Conservation (phyloP, 1,139 yeast genomes). For the Debaryomycetaceae sp. region DNA sequence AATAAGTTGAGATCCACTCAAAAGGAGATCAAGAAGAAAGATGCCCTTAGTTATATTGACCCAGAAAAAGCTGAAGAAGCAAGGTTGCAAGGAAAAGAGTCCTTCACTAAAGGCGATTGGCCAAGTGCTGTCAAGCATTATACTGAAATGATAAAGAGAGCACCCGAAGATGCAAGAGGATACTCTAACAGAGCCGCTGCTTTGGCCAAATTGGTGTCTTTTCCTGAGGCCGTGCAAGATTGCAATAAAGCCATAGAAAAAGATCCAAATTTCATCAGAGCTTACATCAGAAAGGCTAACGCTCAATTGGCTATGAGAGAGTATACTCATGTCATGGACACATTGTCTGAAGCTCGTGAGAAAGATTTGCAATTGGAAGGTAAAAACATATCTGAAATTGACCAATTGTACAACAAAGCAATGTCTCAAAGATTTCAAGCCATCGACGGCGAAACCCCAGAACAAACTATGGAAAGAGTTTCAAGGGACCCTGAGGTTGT, state of each 20-base stretch:
- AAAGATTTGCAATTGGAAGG: constrained; percentile 60
- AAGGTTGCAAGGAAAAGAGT: constrained; percentile 86
- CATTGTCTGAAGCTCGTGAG: constrained; percentile 73
- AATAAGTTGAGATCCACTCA: constrained; percentile 85
- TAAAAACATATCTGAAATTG: constrained; percentile 72
- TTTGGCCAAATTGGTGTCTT: constrained; percentile 86
- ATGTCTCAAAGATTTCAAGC: constrained; percentile 74
- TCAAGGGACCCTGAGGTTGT: constrained; percentile 93
- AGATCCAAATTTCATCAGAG: constrained; percentile 88
- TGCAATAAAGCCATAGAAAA: constrained; percentile 85
- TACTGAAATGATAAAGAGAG: constrained; percentile 92
- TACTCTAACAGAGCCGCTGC: constrained; percentile 99
- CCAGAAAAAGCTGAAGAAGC: constrained; percentile 96
- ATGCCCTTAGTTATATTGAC: constrained; percentile 74
- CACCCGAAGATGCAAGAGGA: constrained; percentile 95
- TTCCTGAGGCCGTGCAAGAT: constrained; percentile 94
- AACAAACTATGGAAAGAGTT: constrained; percentile 89
- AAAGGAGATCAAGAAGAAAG: constrained; percentile 75
- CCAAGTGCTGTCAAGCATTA: constrained; percentile 94
- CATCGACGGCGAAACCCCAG: constrained; percentile 88
- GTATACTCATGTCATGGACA: constrained; percentile 76
- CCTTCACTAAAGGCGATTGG: constrained; percentile 90
- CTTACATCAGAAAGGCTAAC: constrained; percentile 94
- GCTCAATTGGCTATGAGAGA: constrained; percentile 92
- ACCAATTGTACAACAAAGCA: constrained; percentile 77